Evolutionary conservation across 495 filamentous ascomycete species (phyloP).

Genomic region (Podospora pseudoanserina): DNA sequence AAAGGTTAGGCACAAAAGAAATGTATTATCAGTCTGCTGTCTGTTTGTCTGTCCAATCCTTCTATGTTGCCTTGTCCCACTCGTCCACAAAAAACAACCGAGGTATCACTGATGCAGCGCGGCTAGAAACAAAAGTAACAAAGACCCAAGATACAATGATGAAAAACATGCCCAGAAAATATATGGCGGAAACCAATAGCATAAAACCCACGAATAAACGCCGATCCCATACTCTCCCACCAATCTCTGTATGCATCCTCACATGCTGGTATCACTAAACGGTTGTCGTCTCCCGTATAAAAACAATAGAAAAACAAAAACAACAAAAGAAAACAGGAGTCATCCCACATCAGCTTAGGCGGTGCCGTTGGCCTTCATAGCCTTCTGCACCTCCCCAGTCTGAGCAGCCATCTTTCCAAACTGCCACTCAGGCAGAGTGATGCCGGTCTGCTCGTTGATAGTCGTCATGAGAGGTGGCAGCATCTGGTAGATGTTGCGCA

Average conservation of each 20-base stretch:
- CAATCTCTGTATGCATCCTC: neutral
- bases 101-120: neutral
- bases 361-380: slow-evolving; percentile 18
- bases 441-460: slow-evolving; percentile 81
- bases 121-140: neutral
- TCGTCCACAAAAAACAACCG: neutral
- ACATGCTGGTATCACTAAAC: neutral
- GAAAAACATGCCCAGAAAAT: neutral
- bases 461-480: slow-evolving; percentile 75
- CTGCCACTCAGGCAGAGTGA: slow-evolving; percentile 69
- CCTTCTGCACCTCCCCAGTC: slow-evolving; percentile 27
- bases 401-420: slow-evolving; percentile 45
- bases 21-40: neutral
- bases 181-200: neutral
- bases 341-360: neutral
- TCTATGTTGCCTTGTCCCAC: neutral
- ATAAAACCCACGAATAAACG: neutral
- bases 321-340: neutral
- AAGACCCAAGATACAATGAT: neutral
- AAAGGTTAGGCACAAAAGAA: neutral
- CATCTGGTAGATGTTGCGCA: slow-evolving; percentile 65
- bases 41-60: neutral
- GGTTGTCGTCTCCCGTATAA: neutral
- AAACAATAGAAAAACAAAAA: neutral
- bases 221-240: neutral